Conservation (phyloP, 176 grass and related monocot genomes). For the Aegilops umbellulata region DNA sequence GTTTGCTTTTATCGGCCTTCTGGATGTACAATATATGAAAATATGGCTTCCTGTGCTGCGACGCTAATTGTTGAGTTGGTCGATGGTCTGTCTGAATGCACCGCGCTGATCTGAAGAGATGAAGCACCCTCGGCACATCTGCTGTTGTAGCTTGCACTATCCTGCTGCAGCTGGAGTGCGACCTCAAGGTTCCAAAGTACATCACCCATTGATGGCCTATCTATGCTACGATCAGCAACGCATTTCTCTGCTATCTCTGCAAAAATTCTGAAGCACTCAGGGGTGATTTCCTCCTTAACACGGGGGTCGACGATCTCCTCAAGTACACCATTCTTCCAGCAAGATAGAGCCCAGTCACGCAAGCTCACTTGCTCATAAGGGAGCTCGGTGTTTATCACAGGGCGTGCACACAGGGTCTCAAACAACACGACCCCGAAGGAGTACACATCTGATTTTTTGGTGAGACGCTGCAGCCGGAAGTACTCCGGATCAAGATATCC, state of each 20-base stretch:
- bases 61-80: background rate
- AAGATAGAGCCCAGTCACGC: constrained; percentile 21
- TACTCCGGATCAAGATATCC: constrained; percentile 49
- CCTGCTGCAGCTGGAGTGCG: constrained; percentile 41
- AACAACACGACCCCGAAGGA: constrained; percentile 41
- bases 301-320: constrained; percentile 19
- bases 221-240: constrained; percentile 3
- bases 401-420: constrained; percentile 25
- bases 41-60: background rate
- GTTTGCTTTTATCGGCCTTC: constrained; percentile 18
- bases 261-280: constrained; percentile 13
- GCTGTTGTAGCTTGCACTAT: background rate
- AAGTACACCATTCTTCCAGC: constrained; percentile 5
- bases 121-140: background rate
- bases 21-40: background rate
- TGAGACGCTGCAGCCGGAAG: constrained; percentile 27
- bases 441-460: constrained; percentile 49
- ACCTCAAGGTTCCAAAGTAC: constrained; percentile 31
- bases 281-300: constrained; percentile 14
- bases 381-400: background rate
- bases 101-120: background rate
- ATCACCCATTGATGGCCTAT: constrained; percentile 27
- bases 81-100: background rate
- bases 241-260: constrained; percentile 27
- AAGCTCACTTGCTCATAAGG: constrained; percentile 20